phyloP scores from a whole-genome alignment of 129 eudicot species.

The Glebionis coronaria region DNA sequence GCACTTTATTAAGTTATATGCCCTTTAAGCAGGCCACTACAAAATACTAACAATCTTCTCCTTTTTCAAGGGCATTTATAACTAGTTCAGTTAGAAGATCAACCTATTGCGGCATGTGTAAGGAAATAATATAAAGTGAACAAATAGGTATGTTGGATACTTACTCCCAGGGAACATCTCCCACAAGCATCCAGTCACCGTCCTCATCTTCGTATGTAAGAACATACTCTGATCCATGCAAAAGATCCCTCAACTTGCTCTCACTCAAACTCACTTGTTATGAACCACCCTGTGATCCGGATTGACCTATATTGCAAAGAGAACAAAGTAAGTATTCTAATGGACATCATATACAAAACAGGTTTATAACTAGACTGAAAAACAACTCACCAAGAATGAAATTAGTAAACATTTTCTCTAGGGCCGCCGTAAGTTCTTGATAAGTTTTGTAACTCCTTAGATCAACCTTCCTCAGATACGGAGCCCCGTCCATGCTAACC shows the following conservation, averaged over 20 bases:
- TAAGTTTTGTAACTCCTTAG: constrained; percentile 65
- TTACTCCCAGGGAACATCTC: constrained; percentile 99
- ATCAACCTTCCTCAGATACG: constrained; percentile 94
- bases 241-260: constrained; percentile 76
- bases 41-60: not conserved
- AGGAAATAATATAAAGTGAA: not conserved
- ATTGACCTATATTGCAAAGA: constrained; percentile 47
- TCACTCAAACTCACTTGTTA: constrained; percentile 68
- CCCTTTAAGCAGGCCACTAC: constrained; percentile 1
- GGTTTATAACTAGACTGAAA: not conserved
- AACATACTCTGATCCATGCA: constrained; percentile 92
- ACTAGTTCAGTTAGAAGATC: no score
- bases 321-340: not conserved
- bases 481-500: constrained; percentile 99
- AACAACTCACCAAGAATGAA: constrained; percentile 66
- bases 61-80: no score
- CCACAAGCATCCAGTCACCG: constrained; percentile 99
- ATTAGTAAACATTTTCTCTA: constrained; percentile 89
- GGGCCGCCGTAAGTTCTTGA: constrained; percentile 76
- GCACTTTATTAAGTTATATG: not conserved
- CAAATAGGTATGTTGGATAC: constrained; percentile 22
- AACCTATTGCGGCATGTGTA: no score
- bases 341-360: not conserved
- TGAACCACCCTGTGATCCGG: constrained; percentile 68
- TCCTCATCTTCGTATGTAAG: constrained; percentile 91